phyloP scores from a whole-genome alignment of 2,329 filamentous ascomycete genomes.

The Uncinocarpus reesii region DNA sequence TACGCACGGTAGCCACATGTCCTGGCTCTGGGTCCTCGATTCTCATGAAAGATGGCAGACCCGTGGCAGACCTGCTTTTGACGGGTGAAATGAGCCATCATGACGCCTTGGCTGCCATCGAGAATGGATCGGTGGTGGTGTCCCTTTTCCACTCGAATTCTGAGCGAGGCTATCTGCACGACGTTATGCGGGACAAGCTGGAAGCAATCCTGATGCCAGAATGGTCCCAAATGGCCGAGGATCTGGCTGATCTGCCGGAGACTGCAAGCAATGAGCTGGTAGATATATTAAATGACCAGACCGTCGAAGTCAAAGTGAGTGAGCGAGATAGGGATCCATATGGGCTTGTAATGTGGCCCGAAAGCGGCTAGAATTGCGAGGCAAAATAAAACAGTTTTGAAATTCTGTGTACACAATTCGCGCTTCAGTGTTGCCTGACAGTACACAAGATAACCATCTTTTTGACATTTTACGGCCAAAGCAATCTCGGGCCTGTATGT shows the following conservation, averaged over 20 bases:
- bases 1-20: conserved; percentile 70
- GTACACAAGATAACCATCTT: no score
- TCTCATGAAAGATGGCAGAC: conserved; percentile 49
- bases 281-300: conserved; percentile 43
- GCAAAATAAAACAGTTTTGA: background rate
- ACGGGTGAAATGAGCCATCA: conserved; percentile 93
- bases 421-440: no score
- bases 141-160: conserved; percentile 89
- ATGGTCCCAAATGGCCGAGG: conserved; percentile 42
- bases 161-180: conserved; percentile 69
- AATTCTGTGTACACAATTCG: no score
- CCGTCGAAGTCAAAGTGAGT: conserved; percentile 62
- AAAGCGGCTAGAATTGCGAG: background rate
- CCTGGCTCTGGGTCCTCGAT: conserved; percentile 73
- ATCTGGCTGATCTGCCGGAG: conserved; percentile 28
- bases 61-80: conserved; percentile 64
- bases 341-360: conserved; percentile 48
- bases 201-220: conserved; percentile 47
- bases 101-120: conserved; percentile 74
- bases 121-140: conserved; percentile 71
- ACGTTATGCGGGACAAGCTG: conserved; percentile 59
- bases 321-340: conserved; percentile 79
- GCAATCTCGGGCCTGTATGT: no score
- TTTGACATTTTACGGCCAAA: no score
- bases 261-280: conserved; percentile 30